Evolutionary conservation across 805 yeast species (phyloP), one percentile per base, ranked within the genome.

Genomic region (Kazachstania africana): DNA sequence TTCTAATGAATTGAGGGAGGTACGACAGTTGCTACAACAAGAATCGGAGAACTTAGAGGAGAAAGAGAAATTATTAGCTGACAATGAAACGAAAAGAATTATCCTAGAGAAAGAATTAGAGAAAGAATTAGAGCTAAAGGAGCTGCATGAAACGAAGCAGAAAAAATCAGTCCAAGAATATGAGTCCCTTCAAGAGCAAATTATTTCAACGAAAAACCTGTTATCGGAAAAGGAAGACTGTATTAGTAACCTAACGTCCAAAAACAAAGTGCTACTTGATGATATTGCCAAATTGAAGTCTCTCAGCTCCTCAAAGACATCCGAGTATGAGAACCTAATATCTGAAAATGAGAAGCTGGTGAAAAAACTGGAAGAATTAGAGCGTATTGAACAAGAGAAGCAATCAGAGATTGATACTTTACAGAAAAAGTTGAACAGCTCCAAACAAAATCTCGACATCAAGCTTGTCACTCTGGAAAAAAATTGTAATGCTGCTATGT

Each of bases 271-370:
- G 17, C 49, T 78, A 29, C 61, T 68, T 34, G 71, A 70, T 37
- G 72, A 70, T 28, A 60, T 76, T 40, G 72, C 75, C 36, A 65
- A 68, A 18, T 53, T 77, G 12, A 66, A 66, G 28, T 58, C 5
- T 3, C 16, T 29, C 9, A 16, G 32, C n/a, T 12, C 18, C 4
- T n/a, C 31, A 8, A 29, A 31, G 18, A 31, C 32, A 18, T 25
- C 27, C 9, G n/a, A 16, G 2, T 35, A 28, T n/a, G 12, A 24
- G 3, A 14, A 21, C 1, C 17, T 43, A 8, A n/a, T 28, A 12
- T 16, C 29, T 4, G 35, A 38, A 21, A 43, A 38, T 10, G 27
- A 36, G 10, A 28, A 17, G 3, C 17, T 39, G n/a, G 15, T 13
- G 5, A 17, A 14, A n/a, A 42, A 42, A n/a, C 31, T 49, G 4